phyloP scores from a whole-genome alignment of 2,329 filamentous ascomycete genomes.

The Eutypella sp. region DNA sequence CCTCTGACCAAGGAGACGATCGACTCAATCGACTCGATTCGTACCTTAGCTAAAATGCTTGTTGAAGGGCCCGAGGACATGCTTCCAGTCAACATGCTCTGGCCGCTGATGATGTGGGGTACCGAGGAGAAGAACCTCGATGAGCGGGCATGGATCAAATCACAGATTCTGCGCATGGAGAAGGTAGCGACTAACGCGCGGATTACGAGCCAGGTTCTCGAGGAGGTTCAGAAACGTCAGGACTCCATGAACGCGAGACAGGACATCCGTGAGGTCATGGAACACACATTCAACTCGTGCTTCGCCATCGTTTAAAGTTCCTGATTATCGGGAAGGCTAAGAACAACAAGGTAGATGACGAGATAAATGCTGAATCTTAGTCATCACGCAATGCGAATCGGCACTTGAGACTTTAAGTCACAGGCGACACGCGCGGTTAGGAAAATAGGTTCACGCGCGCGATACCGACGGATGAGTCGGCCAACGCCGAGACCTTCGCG shows the following conservation, averaged over 20 bases:
- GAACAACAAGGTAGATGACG: too few relatives aligned
- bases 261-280: conserved; percentile 42
- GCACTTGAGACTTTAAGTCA: too few relatives aligned
- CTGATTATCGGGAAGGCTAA: too few relatives aligned
- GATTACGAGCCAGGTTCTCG: conserved; percentile 41
- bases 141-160: conserved; percentile 46
- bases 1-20: conserved; percentile 46
- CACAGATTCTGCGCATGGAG: conserved; percentile 44
- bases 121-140: conserved; percentile 46
- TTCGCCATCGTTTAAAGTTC: conserved; percentile 46
- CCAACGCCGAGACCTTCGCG: too few relatives aligned
- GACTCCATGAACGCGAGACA: conserved; percentile 34
- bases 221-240: conserved; percentile 40
- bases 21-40: conserved; percentile 45
- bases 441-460: too few relatives aligned
- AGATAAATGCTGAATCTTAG: too few relatives aligned
- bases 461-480: too few relatives aligned
- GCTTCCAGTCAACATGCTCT: conserved; percentile 51
- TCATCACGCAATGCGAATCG: too few relatives aligned
- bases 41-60: conserved; percentile 41
- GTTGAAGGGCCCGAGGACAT: conserved; percentile 36
- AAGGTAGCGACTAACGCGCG: conserved; percentile 38
- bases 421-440: too few relatives aligned
- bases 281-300: conserved; percentile 43
- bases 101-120: conserved; percentile 52